A percentile compares a stretch with the other conserved stretches of the same genome.
phyloP scores from a whole-genome alignment of 208 protist genomes.

The Leishmania major region DNA sequence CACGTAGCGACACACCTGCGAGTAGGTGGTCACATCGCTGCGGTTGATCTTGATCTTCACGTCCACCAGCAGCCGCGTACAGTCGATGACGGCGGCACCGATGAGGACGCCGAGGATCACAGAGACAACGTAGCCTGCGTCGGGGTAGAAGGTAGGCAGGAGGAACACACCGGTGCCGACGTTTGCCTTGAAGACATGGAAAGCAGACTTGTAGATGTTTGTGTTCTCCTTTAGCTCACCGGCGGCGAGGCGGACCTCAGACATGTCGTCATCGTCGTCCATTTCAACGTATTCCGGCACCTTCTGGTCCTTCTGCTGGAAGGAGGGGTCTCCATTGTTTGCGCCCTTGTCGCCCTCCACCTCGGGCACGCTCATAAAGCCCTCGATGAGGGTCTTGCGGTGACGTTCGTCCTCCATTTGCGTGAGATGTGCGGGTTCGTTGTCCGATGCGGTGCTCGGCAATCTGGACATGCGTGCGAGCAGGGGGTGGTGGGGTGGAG shows the following conservation, averaged over 20 bases:
- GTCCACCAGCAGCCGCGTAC: constrained; percentile 61
- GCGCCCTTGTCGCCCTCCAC: constrained; percentile 16
- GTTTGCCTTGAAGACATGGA: constrained; percentile 91
- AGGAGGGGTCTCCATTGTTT: constrained; percentile 2
- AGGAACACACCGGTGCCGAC: constrained; percentile 85
- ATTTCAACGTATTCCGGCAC: constrained; percentile 39
- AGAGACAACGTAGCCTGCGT: constrained; percentile 66
- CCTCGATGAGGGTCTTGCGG: constrained; percentile 35
- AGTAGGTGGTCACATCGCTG: constrained; percentile 66
- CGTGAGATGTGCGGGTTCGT: neutral
- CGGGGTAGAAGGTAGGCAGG: constrained; percentile 77
- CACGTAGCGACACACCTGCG: constrained; percentile 63
- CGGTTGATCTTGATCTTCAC: constrained; percentile 73
- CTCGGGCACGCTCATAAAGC: constrained; percentile 43
- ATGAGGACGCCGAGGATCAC: constrained; percentile 54
- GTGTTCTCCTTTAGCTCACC: constrained; percentile 63
- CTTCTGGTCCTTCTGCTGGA: constrained; percentile 21
- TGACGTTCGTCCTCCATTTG: constrained; percentile 31
- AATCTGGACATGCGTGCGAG: neutral
- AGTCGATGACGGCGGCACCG: constrained; percentile 69
- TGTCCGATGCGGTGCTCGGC: neutral
- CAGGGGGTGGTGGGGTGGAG: too few species aligned
- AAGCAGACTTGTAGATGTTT: constrained; percentile 70
- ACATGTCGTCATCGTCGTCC: constrained; percentile 29
- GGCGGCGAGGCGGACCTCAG: neutral